phyloP scores from a whole-genome alignment of 495 filamentous ascomycete species.

The Glarea lozoyensis region DNA sequence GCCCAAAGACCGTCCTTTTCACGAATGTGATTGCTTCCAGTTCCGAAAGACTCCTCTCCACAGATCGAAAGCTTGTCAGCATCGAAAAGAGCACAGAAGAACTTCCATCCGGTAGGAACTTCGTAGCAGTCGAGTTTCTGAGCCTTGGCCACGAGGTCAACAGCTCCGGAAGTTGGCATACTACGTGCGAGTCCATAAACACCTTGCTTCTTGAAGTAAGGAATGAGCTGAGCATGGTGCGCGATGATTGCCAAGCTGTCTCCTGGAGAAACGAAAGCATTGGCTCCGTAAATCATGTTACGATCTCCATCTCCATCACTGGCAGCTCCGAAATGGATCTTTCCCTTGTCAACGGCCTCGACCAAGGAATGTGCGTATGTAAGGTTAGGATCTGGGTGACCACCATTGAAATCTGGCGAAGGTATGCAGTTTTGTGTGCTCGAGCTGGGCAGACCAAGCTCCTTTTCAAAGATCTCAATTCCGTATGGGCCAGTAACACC shows the following conservation, averaged over 20 bases:
- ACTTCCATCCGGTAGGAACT: slow-evolving; percentile 98
- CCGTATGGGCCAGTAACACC: slow-evolving; percentile 96
- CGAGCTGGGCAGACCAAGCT: slow-evolving; percentile 66
- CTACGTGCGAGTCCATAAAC: slow-evolving; percentile 90
- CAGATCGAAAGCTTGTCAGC: slow-evolving; percentile 97
- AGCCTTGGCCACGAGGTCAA: slow-evolving; percentile 90
- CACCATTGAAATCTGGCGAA: slow-evolving; percentile 88
- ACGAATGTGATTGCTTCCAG: slow-evolving; percentile 97
- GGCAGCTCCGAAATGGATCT: slow-evolving; percentile 91
- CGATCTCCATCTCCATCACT: slow-evolving; percentile 96
- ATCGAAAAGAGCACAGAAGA: slow-evolving; percentile 98
- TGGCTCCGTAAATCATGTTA: slow-evolving; percentile 99
- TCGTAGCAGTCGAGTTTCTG: slow-evolving; percentile 91
- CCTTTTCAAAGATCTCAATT: slow-evolving; percentile 85
- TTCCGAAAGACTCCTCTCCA: slow-evolving; percentile 96
- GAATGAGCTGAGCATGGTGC: slow-evolving; percentile 89
- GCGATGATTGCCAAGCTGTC: slow-evolving; percentile 97
- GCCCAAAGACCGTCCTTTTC: slow-evolving; percentile 99
- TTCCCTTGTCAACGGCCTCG: slow-evolving; percentile 82
- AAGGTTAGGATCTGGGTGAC: slow-evolving; percentile 95
- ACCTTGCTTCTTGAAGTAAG: slow-evolving; percentile 95
- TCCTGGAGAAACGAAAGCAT: slow-evolving; percentile 91
- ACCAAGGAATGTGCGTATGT: slow-evolving; percentile 97
- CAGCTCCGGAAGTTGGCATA: slow-evolving; percentile 94
- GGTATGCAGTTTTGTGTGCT: slow-evolving; percentile 93